phyloP scores from a whole-genome alignment of 345 rosid species.

The Mallotus nudiflorus region DNA sequence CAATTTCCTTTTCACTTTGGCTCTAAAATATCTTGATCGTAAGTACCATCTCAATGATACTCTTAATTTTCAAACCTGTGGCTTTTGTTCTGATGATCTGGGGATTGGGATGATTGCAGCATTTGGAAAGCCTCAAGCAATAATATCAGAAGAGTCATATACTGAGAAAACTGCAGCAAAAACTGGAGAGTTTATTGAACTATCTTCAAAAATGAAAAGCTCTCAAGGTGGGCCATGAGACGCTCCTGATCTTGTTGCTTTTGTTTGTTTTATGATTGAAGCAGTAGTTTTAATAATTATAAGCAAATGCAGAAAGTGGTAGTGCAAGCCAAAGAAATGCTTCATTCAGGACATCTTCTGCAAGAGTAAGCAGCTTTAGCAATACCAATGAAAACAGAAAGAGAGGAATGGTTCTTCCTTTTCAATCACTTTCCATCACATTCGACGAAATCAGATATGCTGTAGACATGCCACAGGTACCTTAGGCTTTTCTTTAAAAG shows the following conservation, averaged over 20 bases:
- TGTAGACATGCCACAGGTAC: slow-evolving; percentile 68
- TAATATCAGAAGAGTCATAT: slow-evolving; percentile 47
- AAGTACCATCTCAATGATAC: slow-evolving; percentile 31
- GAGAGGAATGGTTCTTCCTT: slow-evolving; percentile 71
- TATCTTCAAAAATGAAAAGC: slow-evolving; percentile 33
- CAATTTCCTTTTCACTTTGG: slow-evolving; percentile 66
- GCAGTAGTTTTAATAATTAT: slow-evolving; percentile 10
- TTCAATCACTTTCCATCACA: slow-evolving; percentile 54
- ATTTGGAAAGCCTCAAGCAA: slow-evolving; percentile 60
- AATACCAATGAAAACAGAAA: slow-evolving; percentile 31
- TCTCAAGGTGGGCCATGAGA: slow-evolving; percentile 32
- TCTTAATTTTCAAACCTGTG: slow-evolving; percentile 1
- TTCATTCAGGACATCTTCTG: slow-evolving; percentile 34
- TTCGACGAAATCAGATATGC: slow-evolving; percentile 63
- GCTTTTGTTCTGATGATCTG: slow-evolving; percentile 25
- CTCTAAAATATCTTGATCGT: slow-evolving; percentile 71
- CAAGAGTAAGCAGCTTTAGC: slow-evolving; percentile 37
- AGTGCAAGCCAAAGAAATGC: slow-evolving; percentile 23
- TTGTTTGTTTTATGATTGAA: slow-evolving; percentile 1
- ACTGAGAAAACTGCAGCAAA: slow-evolving; percentile 38
- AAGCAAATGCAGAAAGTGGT: slow-evolving; percentile 38
- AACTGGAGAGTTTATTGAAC: slow-evolving; percentile 35
- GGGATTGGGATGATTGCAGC: slow-evolving; percentile 38
- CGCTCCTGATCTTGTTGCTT: neutral
- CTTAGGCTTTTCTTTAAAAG: neutral